phyloP scores from a whole-genome alignment of 257 asterid species.

The Lycium ferocissimum region DNA sequence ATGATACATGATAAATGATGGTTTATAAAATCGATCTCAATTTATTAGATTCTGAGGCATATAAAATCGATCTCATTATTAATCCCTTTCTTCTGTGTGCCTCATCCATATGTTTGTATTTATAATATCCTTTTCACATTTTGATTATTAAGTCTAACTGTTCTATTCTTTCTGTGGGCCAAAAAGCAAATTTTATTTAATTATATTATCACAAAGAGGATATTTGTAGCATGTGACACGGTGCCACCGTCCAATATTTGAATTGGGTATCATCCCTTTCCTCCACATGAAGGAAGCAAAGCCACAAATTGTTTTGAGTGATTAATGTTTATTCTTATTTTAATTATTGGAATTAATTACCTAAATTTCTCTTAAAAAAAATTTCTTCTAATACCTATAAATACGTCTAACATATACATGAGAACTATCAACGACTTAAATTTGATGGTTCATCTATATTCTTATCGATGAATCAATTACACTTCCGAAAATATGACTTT shows the following conservation, averaged over 20 bases:
- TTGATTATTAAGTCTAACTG: background rate
- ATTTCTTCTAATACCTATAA: background rate
- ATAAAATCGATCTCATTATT: background rate
- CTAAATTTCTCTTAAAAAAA: background rate
- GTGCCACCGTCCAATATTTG: conserved; percentile 26
- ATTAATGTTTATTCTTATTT: background rate
- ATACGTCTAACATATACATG: background rate
- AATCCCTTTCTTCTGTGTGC: conserved; percentile 20
- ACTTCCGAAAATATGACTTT: no score
- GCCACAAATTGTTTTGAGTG: background rate
- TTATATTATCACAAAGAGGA: background rate
- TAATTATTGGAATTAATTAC: background rate
- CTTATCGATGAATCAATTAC: background rate
- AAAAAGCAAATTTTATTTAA: background rate
- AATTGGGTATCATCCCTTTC: conserved; percentile 29
- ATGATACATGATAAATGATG: no score
- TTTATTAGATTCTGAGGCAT: background rate
- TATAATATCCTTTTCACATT: background rate
- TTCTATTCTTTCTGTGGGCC: background rate
- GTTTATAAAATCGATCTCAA: background rate
- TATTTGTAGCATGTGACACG: conserved; percentile 4
- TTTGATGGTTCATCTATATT: background rate
- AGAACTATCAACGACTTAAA: background rate
- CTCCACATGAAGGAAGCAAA: conserved; percentile 12
- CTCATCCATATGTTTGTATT: background rate